Evolutionary conservation across 2,329 filamentous ascomycete species (phyloP).

Genomic region (Alternaria postmessia): DNA sequence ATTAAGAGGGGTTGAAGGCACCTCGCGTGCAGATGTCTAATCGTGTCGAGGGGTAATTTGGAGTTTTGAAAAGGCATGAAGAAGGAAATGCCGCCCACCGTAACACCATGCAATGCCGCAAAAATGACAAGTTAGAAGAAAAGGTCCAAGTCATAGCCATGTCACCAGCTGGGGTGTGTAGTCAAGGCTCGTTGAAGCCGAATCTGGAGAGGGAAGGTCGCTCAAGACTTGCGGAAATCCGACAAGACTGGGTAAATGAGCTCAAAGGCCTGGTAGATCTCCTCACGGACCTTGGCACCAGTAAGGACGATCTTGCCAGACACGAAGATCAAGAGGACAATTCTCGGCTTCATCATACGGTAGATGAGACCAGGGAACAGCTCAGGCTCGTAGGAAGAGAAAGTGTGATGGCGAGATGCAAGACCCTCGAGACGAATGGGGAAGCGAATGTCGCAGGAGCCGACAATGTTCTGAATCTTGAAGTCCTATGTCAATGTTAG

Average conservation of each 20-base stretch:
- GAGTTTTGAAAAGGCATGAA: conserved; percentile 36
- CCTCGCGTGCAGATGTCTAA: conserved; percentile 45
- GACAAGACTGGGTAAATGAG: conserved; percentile 47
- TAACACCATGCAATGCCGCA: conserved; percentile 54
- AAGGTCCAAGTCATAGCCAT: conserved; percentile 22
- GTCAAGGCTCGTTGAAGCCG: conserved; percentile 14
- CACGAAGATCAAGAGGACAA: conserved; percentile 96
- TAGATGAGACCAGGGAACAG: conserved; percentile 99
- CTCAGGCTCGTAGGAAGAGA: conserved; percentile 93
- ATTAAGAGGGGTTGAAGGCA: conserved; percentile 41
- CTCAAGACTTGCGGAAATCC: conserved; percentile 70
- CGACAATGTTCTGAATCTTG: conserved; percentile 97
- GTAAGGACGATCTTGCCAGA: conserved; percentile 98
- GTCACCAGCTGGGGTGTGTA: conserved; percentile 9
- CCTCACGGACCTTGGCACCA: conserved; percentile 95
- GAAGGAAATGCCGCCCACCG: conserved; percentile 36
- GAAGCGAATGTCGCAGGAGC: conserved; percentile 99
- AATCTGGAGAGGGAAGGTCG: conserved; percentile 4
- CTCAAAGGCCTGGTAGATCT: conserved; percentile 69
- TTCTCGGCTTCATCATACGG: conserved; percentile 99
- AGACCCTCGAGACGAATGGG: conserved; percentile 96
- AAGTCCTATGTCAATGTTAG: conserved; percentile 68
- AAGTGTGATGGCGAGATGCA: conserved; percentile 97
- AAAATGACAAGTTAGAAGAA: conserved; percentile 29
- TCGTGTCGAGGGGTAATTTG: conserved; percentile 37